Evolutionary conservation across 2,329 filamentous ascomycete genomes (phyloP), one percentile per base, ranked within the genome.

Genomic region (Fusarium humuli): DNA sequence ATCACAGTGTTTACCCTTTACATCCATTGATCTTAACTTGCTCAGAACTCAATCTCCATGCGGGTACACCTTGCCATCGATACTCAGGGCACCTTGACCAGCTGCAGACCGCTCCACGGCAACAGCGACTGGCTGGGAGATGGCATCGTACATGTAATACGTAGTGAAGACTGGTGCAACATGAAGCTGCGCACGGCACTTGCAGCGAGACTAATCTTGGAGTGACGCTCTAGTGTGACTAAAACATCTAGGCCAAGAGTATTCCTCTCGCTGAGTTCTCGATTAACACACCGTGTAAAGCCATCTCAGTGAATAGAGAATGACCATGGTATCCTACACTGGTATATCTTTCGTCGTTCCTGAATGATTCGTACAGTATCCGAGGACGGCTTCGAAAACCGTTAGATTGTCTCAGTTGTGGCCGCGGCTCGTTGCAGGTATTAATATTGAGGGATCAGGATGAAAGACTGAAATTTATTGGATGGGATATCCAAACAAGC

Each of bases 401-500:
- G 44, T 55, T 67, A 30, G 22, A 34, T 47, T 59, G 47, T 66
- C 47, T 61, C 52, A 65, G 62, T 44, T 25, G 48, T 22, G 47
- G 55, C 29, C 55, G n/a, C 67, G 67, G 67, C 58, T 53, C 57
- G 57, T 59, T 70, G 67, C 62, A 70, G 52, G 20, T 54, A 30
- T 46, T 46, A 16, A 45, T 29, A 42, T 50, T 41, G n/a, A 44
- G 34, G 59, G 44, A 48, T 45, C 20, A 49, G 32, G 20, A 22
- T 27, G 12, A 14, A 37, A 47, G n/a, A 25, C 22, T 59, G 18
- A 6, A 48, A 44, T 34, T 18, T 32, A 45, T 66, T 66, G 63
- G 61, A 54, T 18, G 25, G 29, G 12, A 10, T n/a, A 30, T n/a
- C 6, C 25, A 55, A 61, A 45, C 40, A 45, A 48, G 42, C 42